These are phyloP conservation scores for Fomitopsis palustris DNA, from an alignment of 1,284 basidiomycete species.

Conservation along the genomic window DNA sequence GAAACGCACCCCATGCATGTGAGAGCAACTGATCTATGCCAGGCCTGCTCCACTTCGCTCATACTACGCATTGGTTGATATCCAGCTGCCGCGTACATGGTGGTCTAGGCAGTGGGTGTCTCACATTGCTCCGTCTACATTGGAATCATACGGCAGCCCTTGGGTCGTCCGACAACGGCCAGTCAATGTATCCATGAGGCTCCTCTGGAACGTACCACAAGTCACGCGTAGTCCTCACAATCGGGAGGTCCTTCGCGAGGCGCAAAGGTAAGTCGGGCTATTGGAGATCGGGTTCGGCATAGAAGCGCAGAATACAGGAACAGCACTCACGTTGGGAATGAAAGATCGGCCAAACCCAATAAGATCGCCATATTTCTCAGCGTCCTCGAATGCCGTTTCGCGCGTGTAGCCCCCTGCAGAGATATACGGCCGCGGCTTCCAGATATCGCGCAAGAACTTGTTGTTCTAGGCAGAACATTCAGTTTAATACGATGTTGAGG, in stretches of 20 bases:
- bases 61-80: too few relatives aligned
- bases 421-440: constrained; percentile 30
- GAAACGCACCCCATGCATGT: too few relatives aligned
- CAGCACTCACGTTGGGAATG: constrained; percentile 37
- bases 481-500: neutral
- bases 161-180: constrained; percentile 23
- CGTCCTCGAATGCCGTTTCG: constrained; percentile 23
- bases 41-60: too few relatives aligned
- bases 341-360: constrained; percentile 48
- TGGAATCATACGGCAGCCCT: neutral
- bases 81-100: too few relatives aligned
- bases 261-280: constrained; percentile 50
- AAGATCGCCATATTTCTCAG: constrained; percentile 32
- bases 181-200: constrained; percentile 33
- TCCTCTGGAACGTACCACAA: constrained; percentile 24
- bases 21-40: too few relatives aligned
- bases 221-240: constrained; percentile 18
- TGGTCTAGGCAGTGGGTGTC: too few relatives aligned
- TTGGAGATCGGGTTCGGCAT: constrained; percentile 36
- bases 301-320: constrained; percentile 8
- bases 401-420: constrained; percentile 30
- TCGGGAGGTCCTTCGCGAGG: constrained; percentile 24
- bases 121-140: too few relatives aligned
- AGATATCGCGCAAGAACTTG: constrained; percentile 32
- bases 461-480: constrained; percentile 17